A percentile compares a stretch with the other conserved stretches of the same genome.
Evolutionary conservation across 495 filamentous ascomycete genomes (phyloP).

Genomic region (Lepidopterella palustris): DNA sequence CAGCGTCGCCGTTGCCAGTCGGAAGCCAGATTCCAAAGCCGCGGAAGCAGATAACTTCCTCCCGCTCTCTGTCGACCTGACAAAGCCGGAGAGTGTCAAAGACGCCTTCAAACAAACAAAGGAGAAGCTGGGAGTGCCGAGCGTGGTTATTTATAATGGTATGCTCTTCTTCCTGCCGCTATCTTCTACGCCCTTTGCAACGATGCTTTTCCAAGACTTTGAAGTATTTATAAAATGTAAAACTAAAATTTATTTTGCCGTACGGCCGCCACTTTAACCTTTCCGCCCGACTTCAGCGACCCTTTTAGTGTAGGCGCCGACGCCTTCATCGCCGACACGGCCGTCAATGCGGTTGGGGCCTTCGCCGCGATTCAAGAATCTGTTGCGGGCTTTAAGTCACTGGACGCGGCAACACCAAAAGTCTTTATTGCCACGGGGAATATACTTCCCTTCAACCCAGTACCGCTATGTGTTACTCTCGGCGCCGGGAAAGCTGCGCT

Average conservation of each 20-base stretch:
- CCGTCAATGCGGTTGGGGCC: background rate
- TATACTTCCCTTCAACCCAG: background rate
- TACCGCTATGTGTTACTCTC: background rate
- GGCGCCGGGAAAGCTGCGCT: background rate
- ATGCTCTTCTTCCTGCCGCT: background rate
- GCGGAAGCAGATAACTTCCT: background rate
- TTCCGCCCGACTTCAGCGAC: background rate
- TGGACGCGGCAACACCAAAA: background rate
- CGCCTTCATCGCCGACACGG: background rate
- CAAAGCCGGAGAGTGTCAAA: background rate
- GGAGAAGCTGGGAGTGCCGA: background rate
- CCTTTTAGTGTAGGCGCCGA: background rate
- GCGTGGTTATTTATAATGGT: background rate
- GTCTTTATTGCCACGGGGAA: constrained; percentile 1
- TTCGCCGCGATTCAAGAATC: background rate
- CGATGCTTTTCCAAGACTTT: background rate
- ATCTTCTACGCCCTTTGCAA: background rate
- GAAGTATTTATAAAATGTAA: too few relatives aligned
- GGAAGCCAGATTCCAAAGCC: background rate
- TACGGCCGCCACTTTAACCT: background rate
- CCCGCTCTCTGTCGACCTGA: background rate
- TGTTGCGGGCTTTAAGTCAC: background rate
- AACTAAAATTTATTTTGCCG: background rate
- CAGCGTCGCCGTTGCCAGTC: background rate
- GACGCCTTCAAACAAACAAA: background rate